These are phyloP conservation scores for Flaveria floridana DNA, from an alignment of 140 eudicot genomes.

Conservation along the genomic window DNA sequence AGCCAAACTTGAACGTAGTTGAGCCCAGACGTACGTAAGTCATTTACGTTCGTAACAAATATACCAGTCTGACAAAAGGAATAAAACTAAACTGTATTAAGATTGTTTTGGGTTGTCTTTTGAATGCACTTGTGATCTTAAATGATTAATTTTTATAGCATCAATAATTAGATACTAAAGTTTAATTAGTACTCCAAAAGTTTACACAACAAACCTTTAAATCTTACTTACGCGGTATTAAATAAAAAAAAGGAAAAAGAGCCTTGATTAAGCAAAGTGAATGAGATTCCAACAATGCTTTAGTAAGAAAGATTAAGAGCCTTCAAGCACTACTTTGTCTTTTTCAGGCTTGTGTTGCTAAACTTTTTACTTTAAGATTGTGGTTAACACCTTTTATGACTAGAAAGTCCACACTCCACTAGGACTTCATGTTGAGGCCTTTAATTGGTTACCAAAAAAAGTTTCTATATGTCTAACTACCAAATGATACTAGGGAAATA, in stretches of 20 bases:
- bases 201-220: background rate
- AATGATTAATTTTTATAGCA: too few species aligned
- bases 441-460: background rate
- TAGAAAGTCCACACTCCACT: background rate
- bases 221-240: background rate
- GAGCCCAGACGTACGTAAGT: too few species aligned
- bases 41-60: too few species aligned
- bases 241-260: background rate
- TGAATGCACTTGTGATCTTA: too few species aligned
- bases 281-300: background rate
- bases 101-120: too few species aligned
- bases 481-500: background rate
- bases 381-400: background rate
- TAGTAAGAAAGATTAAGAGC: background rate
- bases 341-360: background rate
- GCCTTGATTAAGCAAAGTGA: background rate
- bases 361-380: background rate
- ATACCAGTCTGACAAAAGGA: too few species aligned
- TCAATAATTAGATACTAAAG: too few species aligned
- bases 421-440: background rate
- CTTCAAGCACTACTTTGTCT: background rate
- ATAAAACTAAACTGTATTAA: too few species aligned
- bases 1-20: too few species aligned
- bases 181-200: background rate
- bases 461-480: background rate